Evolutionary conservation across 805 yeast species (phyloP).

Genomic region (Henningerozyma blattae): DNA sequence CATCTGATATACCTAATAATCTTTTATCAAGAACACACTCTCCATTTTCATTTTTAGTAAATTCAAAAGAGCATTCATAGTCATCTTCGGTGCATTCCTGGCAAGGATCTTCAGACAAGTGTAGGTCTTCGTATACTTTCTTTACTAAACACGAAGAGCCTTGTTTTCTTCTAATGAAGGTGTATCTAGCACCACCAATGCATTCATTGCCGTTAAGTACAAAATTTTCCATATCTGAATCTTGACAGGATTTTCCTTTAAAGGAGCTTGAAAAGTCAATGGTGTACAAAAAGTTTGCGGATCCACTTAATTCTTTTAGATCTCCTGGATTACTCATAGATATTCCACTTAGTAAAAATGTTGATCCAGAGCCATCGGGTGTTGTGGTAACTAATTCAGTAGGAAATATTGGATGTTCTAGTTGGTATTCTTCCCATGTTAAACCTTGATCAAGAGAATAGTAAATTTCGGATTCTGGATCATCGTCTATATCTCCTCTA

Average conservation of each 20-base stretch:
- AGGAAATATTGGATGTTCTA: conserved; percentile 35
- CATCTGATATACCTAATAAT: conserved; percentile 9
- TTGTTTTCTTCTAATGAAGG: conserved; percentile 49
- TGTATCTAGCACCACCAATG: conserved; percentile 57
- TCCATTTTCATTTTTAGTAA: conserved; percentile 25
- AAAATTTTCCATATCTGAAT: conserved; percentile 54
- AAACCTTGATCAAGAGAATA: conserved; percentile 68
- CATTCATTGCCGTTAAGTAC: conserved; percentile 33
- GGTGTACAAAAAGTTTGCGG: conserved; percentile 13
- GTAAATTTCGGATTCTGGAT: conserved; percentile 26
- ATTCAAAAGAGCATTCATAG: conserved; percentile 57
- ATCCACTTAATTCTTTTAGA: conserved; percentile 2
- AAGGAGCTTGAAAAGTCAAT: conserved; percentile 51
- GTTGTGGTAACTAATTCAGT: conserved; percentile 36
- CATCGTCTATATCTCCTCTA: conserved; percentile 24
- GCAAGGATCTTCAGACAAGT: conserved; percentile 42
- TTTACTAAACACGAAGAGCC: conserved; percentile 46
- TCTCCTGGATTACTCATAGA: conserved; percentile 4
- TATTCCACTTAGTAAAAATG: conserved; percentile 40
- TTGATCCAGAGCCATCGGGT: conserved; percentile 57
- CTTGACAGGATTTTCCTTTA: conserved; percentile 29
- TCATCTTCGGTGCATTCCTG: conserved; percentile 48
- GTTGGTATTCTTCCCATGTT: conserved; percentile 42
- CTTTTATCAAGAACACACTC: conserved; percentile 35
- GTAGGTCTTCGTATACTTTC: conserved; percentile 26